A percentile compares a stretch with the other conserved stretches of the same genome.
Evolutionary conservation across 805 yeast species (phyloP).

Genomic region (Ogataea thermomethanolica): DNA sequence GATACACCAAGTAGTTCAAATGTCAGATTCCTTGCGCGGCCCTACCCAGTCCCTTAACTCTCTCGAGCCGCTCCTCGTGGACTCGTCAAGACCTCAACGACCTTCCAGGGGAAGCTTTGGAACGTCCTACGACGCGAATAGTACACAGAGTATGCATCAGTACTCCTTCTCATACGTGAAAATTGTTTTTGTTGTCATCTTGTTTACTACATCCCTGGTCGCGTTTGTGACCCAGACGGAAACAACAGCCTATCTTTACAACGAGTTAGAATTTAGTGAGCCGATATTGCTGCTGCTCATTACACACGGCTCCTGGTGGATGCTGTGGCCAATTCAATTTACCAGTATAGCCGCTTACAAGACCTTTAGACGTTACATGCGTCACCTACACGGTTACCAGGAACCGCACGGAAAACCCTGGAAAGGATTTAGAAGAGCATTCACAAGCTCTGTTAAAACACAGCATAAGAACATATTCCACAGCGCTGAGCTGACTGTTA

Average conservation of each 20-base stretch:
- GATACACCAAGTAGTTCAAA: neutral
- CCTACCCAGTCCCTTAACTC: neutral
- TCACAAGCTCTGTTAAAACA: conserved; percentile 37
- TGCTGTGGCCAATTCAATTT: conserved; percentile 69
- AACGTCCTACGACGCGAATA: neutral
- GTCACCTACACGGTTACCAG: conserved; percentile 18
- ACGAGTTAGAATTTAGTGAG: conserved; percentile 52
- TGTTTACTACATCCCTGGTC: conserved; percentile 47
- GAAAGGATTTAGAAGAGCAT: conserved; percentile 31
- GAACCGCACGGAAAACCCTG: conserved; percentile 26
- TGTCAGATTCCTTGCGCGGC: conserved; percentile 2
- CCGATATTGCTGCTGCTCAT: conserved; percentile 63
- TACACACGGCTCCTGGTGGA: conserved; percentile 78
- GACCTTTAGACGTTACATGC: conserved; percentile 32
- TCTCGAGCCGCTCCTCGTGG: conserved; percentile 7
- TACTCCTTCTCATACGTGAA: conserved; percentile 32
- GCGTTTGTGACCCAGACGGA: conserved; percentile 81
- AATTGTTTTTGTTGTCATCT: conserved; percentile 42
- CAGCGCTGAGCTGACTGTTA: conserved; percentile 34
- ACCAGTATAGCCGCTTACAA: conserved; percentile 45
- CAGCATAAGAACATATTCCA: conserved; percentile 42
- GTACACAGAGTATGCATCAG: conserved; percentile 8
- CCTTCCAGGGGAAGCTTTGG: conserved; percentile 8
- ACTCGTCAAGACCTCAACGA: conserved; percentile 1
- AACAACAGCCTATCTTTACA: conserved; percentile 65